Evolutionary conservation across 2,329 filamentous ascomycete species (phyloP), one percentile per base, ranked within the genome.

Genomic region (Penicillium sp.): DNA sequence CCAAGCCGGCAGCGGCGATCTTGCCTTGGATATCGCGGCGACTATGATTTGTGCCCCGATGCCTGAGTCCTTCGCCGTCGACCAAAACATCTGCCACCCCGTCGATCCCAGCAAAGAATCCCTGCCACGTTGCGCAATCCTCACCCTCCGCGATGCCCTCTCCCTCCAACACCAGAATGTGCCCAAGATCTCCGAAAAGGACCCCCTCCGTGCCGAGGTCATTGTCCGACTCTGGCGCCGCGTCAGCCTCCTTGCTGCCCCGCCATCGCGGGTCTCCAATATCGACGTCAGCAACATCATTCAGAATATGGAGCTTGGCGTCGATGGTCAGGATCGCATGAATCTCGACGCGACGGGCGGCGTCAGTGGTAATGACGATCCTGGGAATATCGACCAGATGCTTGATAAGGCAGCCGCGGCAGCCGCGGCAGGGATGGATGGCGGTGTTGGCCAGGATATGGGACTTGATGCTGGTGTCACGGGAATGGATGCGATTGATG

Each of bases 201-300:
- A 82, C n/a, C 75, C 79, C 1, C 64, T 81, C 0, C 76, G 75
- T 30, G 80, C 80, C 1, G 77, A 81, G 62, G 69, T 80, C 1
- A 68, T 82, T 26, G 80, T 83, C 13, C 80, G 81, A 0, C 71
- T 83, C 19, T 74, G 77, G 60, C 76, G 81, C 9, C 79, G 80
- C 22, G 79, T 83, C 4, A 78, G 81, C 47, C 66, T 75, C 1
- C 74, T 82, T 24, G 70, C 74, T 19, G 72, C 76, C 1, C 72
- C 76, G 6, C 75, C 78, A 0, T 73, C 78, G 3, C 75, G 78
- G 49, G 75, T 79, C 7, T 68, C 74, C 4, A 80, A 76, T 56
- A 75, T 81, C 26, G 79, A 79, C 63, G 75, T 79, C 40, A 75
- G 70, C 60, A 79, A 78, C 56, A 79, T 80, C 53, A 81, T 82